These are phyloP conservation scores for Hymenochaete sp. DNA, from an alignment of 1,284 basidiomycete genomes.

Conservation along the genomic window DNA sequence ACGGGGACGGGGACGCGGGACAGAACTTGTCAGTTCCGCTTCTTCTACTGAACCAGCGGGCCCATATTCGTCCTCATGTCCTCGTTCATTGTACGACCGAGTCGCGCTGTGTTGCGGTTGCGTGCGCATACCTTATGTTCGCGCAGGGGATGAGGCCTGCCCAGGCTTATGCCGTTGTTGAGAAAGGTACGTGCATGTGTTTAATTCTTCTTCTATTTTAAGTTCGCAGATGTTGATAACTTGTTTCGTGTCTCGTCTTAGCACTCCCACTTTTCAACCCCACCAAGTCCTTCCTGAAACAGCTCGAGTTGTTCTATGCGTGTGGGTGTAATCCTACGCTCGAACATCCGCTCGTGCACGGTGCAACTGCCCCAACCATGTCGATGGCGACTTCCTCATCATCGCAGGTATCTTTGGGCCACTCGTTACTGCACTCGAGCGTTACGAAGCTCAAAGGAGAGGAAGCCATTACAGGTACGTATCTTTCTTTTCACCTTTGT, in stretches of 20 bases:
- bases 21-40: too few species aligned
- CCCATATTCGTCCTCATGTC: slow-evolving; percentile 3
- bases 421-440: too few species aligned
- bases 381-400: too few species aligned
- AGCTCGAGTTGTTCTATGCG: slow-evolving; percentile 39
- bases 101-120: slow-evolving; percentile 9
- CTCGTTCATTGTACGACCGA: slow-evolving; percentile 15
- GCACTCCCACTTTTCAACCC: slow-evolving; percentile 50
- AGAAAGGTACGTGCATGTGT: slow-evolving; percentile 33
- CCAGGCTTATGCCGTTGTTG: slow-evolving; percentile 32
- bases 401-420: too few species aligned
- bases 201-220: not conserved
- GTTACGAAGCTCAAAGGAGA: too few species aligned
- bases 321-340: slow-evolving; percentile 35
- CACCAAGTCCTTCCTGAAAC: slow-evolving; percentile 38
- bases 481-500: not conserved
- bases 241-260: slow-evolving; percentile 21
- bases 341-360: slow-evolving; percentile 33
- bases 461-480: too few species aligned
- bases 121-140: slow-evolving; percentile 30
- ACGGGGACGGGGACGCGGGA: too few species aligned
- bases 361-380: too few species aligned
- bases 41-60: not conserved
- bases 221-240: not conserved
- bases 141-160: slow-evolving; percentile 27